phyloP scores from a whole-genome alignment of 345 rosid species.

The Salix purpurea region DNA sequence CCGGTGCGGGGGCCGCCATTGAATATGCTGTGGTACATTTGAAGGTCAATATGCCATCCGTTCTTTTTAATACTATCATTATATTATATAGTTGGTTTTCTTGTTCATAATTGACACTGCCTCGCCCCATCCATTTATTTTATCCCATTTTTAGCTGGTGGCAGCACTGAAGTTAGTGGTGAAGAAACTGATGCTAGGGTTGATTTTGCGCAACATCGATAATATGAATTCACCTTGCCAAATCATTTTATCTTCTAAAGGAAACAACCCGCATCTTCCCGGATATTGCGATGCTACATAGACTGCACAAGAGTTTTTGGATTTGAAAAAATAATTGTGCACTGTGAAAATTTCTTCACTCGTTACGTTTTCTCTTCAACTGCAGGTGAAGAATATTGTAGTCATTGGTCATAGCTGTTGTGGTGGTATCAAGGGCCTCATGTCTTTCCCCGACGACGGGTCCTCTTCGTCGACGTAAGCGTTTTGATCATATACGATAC shows the following conservation, averaged over 20 bases:
- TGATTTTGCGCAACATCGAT: too few species aligned
- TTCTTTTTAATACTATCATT: background rate
- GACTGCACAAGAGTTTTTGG: background rate
- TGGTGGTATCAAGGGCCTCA: slow-evolving; percentile 95
- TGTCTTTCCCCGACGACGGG: slow-evolving; percentile 68
- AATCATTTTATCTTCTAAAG: background rate
- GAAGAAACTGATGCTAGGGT: too few species aligned
- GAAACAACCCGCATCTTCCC: background rate
- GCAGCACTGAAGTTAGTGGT: too few species aligned
- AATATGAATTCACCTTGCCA: background rate
- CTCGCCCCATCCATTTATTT: too few species aligned
- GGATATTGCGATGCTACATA: background rate
- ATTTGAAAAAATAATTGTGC: too few species aligned
- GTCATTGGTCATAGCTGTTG: slow-evolving; percentile 96
- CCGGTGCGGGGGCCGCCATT: slow-evolving; percentile 84
- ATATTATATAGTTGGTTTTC: background rate
- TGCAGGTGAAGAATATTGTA: slow-evolving; percentile 78
- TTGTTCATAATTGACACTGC: too few species aligned
- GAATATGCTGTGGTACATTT: slow-evolving; percentile 92
- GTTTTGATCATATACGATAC: background rate
- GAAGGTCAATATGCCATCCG: slow-evolving; percentile 42
- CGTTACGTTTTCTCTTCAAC: background rate
- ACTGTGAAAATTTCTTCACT: background rate
- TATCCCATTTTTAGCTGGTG: too few species aligned
- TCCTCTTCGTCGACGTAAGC: slow-evolving; percentile 27